Evolutionary conservation across 2,329 filamentous ascomycete genomes (phyloP), one percentile per base, ranked within the genome.

Genomic region (Fusarium neocosmosporiellum): DNA sequence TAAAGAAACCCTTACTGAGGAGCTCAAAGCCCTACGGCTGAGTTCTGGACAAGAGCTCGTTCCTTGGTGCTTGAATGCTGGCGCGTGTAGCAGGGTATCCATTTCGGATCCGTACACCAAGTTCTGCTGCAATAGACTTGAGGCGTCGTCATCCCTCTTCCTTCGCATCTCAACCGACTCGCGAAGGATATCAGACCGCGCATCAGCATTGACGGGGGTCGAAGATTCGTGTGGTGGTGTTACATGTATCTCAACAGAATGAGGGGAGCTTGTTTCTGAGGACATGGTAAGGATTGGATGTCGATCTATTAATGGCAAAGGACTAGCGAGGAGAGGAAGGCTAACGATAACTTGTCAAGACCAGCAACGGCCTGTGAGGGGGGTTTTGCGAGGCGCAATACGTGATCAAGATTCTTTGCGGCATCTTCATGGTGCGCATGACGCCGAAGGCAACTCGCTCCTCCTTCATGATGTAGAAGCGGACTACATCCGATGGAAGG

Each of bases 11-110:
- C 46, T 61, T 63, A 63, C 67, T 55, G 46, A 43, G 31, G 48
- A 33, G 27, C 59, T 61, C 13, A 50, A 27, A 37, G 62, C 9
- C 36, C 41, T 59, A 10, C 41, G 58, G 29, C 57, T 43, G 20
- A 74, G 39, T 37, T 74, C 71, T 43, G 71, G 71, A 48, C 71
- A 74, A 57, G 71, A 74, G 24, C 62, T 64, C 65, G 74, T 67
- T 24, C 50, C 65, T n/a, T 64, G 59, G 18, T 58, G 58, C 58
- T 69, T 46, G 37, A 71, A 63, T n/a, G 34, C 58, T 13, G 55
- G 67, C 8, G 33, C 61, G 43, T 43, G 57, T 31, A 62, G 37
- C 13, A 36, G 22, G 18, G 34, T 27, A 11, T 68, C 59, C 46
- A 65, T 63, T 14, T 73, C 60, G 20, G 70, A 73, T 27, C 57